Evolutionary conservation across 805 yeast species (phyloP), one percentile per base, ranked within the genome.

Genomic region (Myxozyma monticola): DNA sequence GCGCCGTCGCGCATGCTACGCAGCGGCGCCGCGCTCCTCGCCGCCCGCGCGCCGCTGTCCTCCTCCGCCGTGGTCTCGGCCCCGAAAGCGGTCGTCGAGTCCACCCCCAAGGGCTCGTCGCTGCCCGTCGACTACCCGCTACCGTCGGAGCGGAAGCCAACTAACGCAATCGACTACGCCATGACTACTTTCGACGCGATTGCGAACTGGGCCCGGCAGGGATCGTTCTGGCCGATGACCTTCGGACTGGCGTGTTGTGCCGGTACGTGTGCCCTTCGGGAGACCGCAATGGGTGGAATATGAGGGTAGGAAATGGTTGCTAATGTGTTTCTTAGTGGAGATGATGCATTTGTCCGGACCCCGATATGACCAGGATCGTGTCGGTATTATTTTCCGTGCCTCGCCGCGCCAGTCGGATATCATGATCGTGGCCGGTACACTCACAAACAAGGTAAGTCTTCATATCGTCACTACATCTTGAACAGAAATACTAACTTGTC

Each of bases 321-420:
- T 28, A 10, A 24, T 12, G 12, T 18, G 22, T 17, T 6, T 10
- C 22, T 25, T 39, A 52, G 95, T 87, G 36, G 96, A 87, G 71
- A 87, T 87, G 96, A 87, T 87, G 96, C 96, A 87, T 68, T 85
- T 84, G 33, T 87, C 95, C 22, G 81, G 95, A 51, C 95, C 96
- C 54, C 77, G 96, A 66, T 87, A 87, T 70, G 96, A 87, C 71
- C 95, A 88, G 72, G 96, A 87, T 74, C 81, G 96, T 68, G 75
- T 87, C 67, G 96, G 96, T 63, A 87, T 87, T 64, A 87, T 87
- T 78, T 87, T 87, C 80, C 83, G 96, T 76, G 95, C 93, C 28
- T 84, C 95, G 33, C 96, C 96, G 46, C 84, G 96, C 72, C 96
- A 87, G 70, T 81, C 93, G 4, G 96, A 87, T 77, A 84, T 87